Base-by-base conservation (phyloP, 495 filamentous ascomycete genomes). In the Friedmanniomyces endolithicus region DNA sequence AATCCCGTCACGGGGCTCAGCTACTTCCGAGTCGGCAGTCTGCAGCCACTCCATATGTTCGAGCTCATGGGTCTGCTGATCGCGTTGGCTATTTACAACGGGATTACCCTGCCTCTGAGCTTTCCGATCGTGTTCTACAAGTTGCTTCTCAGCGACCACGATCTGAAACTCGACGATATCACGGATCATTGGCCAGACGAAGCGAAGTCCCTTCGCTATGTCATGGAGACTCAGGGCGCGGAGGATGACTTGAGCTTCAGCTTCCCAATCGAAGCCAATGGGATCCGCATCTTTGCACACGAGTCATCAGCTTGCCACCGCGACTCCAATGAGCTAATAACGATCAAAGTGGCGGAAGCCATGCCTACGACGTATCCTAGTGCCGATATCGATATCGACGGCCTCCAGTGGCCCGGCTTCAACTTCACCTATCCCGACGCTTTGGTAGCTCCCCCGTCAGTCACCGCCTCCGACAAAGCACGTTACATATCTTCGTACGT, bases 81-180 rank as follows among this genome's bases (percentile, higher is more conserved):
- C 55, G 90, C 84, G 0, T 72, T 98, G 2, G 92, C 92, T n/a
- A 75, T 96, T 19, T 95, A 94, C 70, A 98, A 97, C 59, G 90
- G 90, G 1, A 74, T 95, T 19, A 94, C 87, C 0, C 73, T 98
- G 1, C 90, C 90, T 0, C 73, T 96, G 52, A 94, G 82, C 4
- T 89, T 98, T 57, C 92, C 92, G 6, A 78, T 76, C 47, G 83
- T 82, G 0, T 78, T 97, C 25, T 98, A 98, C 67, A 77, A 79
- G 52, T 87, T 87, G 59, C 74, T 97, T 1, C 75, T 94, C 12
- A 81, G 78, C 1, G 62, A 69, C 8, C 73, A 71, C 4, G 16
- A 17, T 20, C 43, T 25, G 17, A 19, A 24, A 23, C 19, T 43
- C 8, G 76, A 84, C 29, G 78, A 86, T 63, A 88, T 96, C 29